phyloP scores from a whole-genome alignment of 2,329 filamentous ascomycete genomes.

The Westerdykella aurantiaca region DNA sequence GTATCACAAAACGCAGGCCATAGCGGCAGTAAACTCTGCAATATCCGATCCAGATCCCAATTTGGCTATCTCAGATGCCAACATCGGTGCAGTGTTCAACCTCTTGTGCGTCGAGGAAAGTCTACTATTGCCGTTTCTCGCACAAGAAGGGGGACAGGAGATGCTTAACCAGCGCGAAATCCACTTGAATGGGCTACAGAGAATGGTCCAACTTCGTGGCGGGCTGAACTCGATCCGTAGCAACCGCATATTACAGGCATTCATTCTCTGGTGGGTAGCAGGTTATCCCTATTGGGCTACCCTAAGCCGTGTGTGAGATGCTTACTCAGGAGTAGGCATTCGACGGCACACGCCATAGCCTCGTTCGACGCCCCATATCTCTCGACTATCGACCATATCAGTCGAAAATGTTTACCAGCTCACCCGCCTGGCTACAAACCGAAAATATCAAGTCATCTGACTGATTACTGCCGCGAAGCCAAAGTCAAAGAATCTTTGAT shows the following conservation, averaged over 20 bases:
- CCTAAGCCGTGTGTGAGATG: constrained; percentile 24
- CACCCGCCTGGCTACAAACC: constrained; percentile 27
- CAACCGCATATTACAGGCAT: constrained; percentile 36
- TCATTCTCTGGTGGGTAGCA: constrained; percentile 37
- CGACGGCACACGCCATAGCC: constrained; percentile 34
- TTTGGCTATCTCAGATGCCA: constrained; percentile 31
- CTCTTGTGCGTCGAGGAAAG: constrained; percentile 34
- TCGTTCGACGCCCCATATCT: constrained; percentile 30
- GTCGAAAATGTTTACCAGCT: constrained; percentile 20
- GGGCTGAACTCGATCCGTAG: constrained; percentile 29
- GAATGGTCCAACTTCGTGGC: constrained; percentile 33
- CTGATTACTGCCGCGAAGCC: constrained; percentile 25
- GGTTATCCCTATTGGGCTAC: constrained; percentile 5
- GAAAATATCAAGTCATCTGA: constrained; percentile 24
- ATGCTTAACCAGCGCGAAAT: constrained; percentile 29
- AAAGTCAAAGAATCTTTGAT: constrained; percentile 25
- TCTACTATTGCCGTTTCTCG: constrained; percentile 20
- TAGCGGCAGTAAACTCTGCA: constrained; percentile 29
- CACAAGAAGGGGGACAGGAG: constrained; percentile 14
- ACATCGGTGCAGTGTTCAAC: constrained; percentile 37
- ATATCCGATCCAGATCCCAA: constrained; percentile 22
- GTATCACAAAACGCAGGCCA: constrained; percentile 30
- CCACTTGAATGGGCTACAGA: constrained; percentile 29
- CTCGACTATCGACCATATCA: constrained; percentile 26
- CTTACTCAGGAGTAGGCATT: constrained; percentile 39